Conservation (phyloP, 306 rosid species). For the Quercus wislizeni region DNA sequence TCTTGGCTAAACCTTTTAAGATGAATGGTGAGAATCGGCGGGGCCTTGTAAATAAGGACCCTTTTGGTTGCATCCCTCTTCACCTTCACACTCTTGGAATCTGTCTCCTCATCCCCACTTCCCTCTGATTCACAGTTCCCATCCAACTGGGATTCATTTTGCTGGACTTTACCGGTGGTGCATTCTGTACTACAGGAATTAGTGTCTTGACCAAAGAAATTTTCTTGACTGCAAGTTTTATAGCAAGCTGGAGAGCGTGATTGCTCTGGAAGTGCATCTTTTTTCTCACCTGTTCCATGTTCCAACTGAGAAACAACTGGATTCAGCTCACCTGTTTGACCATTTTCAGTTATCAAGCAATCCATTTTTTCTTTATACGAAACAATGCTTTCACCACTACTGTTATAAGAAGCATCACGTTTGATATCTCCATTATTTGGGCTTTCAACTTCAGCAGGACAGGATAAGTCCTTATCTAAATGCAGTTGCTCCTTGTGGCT, state of each 20-base stretch:
- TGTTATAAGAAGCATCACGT: slow-evolving; percentile 16
- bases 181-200: slow-evolving; percentile 29
- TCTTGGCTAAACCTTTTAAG: slow-evolving; percentile 94
- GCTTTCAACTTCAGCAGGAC: slow-evolving; percentile 31
- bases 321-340: slow-evolving; percentile 33
- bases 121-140: slow-evolving; percentile 31
- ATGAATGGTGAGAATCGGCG: slow-evolving; percentile 81
- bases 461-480: slow-evolving; percentile 22
- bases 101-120: slow-evolving; percentile 41
- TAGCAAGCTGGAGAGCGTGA: slow-evolving; percentile 34
- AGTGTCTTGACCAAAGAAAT: slow-evolving; percentile 27
- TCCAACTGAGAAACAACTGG: slow-evolving; percentile 28
- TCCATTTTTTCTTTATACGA: slow-evolving; percentile 16
- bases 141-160: slow-evolving; percentile 21
- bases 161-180: slow-evolving; percentile 16
- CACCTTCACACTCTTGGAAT: slow-evolving; percentile 47
- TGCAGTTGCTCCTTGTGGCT: slow-evolving; percentile 28
- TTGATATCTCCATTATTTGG: slow-evolving; percentile 37
- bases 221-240: slow-evolving; percentile 44
- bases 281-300: slow-evolving; percentile 22
- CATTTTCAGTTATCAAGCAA: slow-evolving; percentile 36
- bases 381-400: slow-evolving; percentile 31
- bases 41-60: slow-evolving; percentile 72
- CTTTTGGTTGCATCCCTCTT: slow-evolving; percentile 91
- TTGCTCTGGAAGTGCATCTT: slow-evolving; percentile 30